Percentiles rank a stretch among this genome's conserved stretches.
These are phyloP conservation scores for Peronospora farinosa DNA, from an alignment of 352 stramenopile genomes.

Conservation along the genomic window DNA sequence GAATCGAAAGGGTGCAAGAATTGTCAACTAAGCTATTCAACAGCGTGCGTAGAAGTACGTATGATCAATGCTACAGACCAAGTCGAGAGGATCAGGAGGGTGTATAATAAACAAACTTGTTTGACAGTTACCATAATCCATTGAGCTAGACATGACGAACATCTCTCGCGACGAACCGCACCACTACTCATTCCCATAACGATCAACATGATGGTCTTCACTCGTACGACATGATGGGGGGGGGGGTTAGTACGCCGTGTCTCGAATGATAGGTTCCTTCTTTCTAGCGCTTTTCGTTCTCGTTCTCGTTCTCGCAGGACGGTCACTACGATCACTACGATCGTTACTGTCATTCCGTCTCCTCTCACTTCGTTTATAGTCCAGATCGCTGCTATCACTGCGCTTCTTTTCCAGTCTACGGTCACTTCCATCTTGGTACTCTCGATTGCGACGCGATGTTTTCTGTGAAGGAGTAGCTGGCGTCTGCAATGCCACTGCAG, in stretches of 20 bases:
- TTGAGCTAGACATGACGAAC: too few species aligned
- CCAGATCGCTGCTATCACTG: constrained; percentile 7
- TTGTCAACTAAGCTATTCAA: too few species aligned
- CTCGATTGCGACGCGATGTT: constrained; percentile 11
- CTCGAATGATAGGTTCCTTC: constrained; percentile 13
- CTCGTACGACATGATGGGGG: constrained; percentile 21
- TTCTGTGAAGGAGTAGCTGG: background rate
- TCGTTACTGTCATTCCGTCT: constrained; percentile 9
- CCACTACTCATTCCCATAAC: constrained; percentile 12
- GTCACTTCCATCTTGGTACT: constrained; percentile 10
- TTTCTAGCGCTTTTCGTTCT: constrained; percentile 16
- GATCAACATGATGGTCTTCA: constrained; percentile 12
- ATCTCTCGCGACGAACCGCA: background rate
- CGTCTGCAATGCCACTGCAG: constrained; percentile 8
- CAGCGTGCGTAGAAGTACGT: too few species aligned
- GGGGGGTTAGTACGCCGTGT: constrained; percentile 15
- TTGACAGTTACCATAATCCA: too few species aligned
- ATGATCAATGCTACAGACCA: too few species aligned
- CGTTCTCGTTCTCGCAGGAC: constrained; percentile 3
- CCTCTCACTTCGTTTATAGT: constrained; percentile 1
- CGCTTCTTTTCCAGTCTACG: constrained; percentile 7
- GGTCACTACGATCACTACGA: constrained; percentile 8
- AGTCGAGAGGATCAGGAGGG: too few species aligned
- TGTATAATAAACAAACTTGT: too few species aligned
- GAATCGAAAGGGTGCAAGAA: too few species aligned